phyloP scores from a whole-genome alignment of 2,329 filamentous ascomycete genomes.

The Pseudogymnoascus sp. region DNA sequence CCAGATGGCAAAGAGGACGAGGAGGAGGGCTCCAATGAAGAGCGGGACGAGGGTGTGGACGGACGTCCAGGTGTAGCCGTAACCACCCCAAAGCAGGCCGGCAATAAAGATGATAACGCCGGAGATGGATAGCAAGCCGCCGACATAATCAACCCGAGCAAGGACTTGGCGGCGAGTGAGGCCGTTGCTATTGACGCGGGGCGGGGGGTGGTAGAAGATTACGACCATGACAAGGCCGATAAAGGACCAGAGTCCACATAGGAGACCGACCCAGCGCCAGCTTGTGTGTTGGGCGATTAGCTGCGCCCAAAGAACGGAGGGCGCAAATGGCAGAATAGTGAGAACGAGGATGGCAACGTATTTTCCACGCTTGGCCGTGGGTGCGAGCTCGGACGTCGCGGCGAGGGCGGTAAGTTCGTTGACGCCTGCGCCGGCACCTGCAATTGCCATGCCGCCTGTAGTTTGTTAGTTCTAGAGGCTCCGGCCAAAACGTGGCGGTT shows the following conservation, averaged over 20 bases:
- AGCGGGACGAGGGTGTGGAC: slow-evolving; percentile 49
- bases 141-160: slow-evolving; percentile 44
- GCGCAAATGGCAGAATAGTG: slow-evolving; percentile 56
- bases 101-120: slow-evolving; percentile 43
- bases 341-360: slow-evolving; percentile 56
- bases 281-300: slow-evolving; percentile 41
- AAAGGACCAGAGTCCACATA: slow-evolving; percentile 47
- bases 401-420: slow-evolving; percentile 64
- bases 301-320: slow-evolving; percentile 55
- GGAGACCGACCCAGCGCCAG: slow-evolving; percentile 50
- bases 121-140: slow-evolving; percentile 43
- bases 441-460: slow-evolving; percentile 44
- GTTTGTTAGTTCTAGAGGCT: slow-evolving; percentile 11
- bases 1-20: slow-evolving; percentile 48
- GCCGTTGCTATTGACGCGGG: slow-evolving; percentile 37
- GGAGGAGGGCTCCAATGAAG: slow-evolving; percentile 41
- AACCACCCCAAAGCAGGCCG: slow-evolving; percentile 51
- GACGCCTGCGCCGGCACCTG: slow-evolving; percentile 60
- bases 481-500: background rate
- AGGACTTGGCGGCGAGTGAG: slow-evolving; percentile 34
- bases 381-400: slow-evolving; percentile 61
- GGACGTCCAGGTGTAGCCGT: slow-evolving; percentile 51
- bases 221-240: slow-evolving; percentile 45
- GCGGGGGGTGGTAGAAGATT: slow-evolving; percentile 49
- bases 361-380: slow-evolving; percentile 54